These are phyloP conservation scores for Botrytis fragariae DNA, from an alignment of 2,329 filamentous ascomycete species.

Conservation along the genomic window DNA sequence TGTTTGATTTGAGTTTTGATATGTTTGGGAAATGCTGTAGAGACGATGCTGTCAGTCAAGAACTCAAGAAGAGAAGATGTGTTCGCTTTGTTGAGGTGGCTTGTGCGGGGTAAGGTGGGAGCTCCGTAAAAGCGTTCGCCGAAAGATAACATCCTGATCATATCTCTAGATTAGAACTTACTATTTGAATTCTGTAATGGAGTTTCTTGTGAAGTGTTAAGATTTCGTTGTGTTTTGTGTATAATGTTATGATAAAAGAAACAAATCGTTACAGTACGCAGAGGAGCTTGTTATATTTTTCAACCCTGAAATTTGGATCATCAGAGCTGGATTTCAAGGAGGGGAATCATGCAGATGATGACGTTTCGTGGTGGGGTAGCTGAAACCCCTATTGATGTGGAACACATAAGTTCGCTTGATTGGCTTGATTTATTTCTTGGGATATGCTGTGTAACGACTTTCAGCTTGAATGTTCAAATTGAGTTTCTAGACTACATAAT, in stretches of 20 bases:
- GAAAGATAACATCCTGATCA: not conserved
- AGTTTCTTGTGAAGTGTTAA: not conserved
- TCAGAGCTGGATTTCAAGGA: not conserved
- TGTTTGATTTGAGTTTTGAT: not conserved
- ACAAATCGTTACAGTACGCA: not conserved
- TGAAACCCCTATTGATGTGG: constrained; percentile 7
- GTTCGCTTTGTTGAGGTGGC: not conserved
- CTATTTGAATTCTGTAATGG: not conserved
- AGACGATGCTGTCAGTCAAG: not conserved
- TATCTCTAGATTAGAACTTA: not conserved
- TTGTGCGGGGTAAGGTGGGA: constrained; percentile 5
- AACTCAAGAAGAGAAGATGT: not conserved
- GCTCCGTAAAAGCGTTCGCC: not conserved
- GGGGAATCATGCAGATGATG: constrained; percentile 14
- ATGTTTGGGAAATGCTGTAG: not conserved
- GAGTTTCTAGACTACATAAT: not conserved
- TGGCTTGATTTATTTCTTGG: not conserved
- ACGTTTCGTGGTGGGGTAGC: constrained; percentile 15
- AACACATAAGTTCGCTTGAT: not conserved
- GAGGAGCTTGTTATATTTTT: not conserved
- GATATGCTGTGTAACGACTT: not conserved
- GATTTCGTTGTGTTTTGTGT: not conserved
- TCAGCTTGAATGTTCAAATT: not conserved
- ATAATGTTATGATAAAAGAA: not conserved
- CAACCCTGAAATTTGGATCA: not conserved